These are phyloP conservation scores for Macroventuria anomochaeta DNA, from an alignment of 2,329 filamentous ascomycete species.

Conservation along the genomic window DNA sequence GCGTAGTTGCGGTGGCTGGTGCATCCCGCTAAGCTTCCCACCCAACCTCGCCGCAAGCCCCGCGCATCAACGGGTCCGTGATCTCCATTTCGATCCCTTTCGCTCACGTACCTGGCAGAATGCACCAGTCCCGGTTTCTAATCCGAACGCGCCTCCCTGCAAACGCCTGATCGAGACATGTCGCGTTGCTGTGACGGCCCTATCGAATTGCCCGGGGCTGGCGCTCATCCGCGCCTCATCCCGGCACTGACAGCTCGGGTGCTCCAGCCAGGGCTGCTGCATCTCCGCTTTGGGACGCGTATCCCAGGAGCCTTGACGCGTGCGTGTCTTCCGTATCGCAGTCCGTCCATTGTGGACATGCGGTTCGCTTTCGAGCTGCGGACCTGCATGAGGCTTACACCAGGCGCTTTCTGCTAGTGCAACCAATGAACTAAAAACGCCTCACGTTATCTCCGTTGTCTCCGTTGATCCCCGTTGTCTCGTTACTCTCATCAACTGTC, in stretches of 20 bases:
- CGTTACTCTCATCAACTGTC: neutral
- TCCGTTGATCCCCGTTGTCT: no score
- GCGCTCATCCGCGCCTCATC: neutral
- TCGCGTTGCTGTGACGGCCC: neutral
- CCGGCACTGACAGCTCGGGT: neutral
- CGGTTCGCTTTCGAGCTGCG: neutral
- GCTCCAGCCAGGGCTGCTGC: neutral
- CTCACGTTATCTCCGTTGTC: neutral
- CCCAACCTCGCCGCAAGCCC: slow-evolving; percentile 17
- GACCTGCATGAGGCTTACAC: slow-evolving; percentile 4
- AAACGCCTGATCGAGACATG: neutral
- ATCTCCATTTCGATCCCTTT: neutral
- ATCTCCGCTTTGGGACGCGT: neutral
- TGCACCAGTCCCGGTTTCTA: slow-evolving; percentile 8
- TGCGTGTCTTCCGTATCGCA: neutral
- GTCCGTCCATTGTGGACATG: neutral
- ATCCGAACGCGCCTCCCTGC: neutral
- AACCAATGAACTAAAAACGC: neutral
- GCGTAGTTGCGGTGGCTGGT: slow-evolving; percentile 8
- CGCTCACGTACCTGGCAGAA: slow-evolving; percentile 12
- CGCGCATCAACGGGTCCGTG: slow-evolving; percentile 1
- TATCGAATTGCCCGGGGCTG: neutral
- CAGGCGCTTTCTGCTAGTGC: neutral
- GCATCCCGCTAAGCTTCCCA: slow-evolving; percentile 1
- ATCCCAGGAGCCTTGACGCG: neutral